Evolutionary conservation across 441 rosid genomes (phyloP).

Genomic region (Geranium incanum): DNA sequence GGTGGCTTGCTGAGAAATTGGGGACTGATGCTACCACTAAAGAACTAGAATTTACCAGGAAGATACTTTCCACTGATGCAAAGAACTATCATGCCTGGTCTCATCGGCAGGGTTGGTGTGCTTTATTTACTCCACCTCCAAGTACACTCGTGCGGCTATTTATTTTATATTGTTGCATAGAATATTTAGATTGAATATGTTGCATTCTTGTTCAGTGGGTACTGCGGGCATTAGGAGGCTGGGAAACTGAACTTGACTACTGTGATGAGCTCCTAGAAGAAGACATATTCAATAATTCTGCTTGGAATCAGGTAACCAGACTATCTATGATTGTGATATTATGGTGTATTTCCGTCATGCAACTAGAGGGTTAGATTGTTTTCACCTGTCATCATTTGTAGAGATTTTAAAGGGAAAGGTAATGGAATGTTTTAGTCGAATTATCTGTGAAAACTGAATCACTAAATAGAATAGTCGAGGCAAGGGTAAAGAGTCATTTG

Average conservation of each 20-base stretch:
- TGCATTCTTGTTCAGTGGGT: constrained; percentile 53
- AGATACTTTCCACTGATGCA: constrained; percentile 58
- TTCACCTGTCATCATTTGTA: background rate
- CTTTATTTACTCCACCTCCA: background rate
- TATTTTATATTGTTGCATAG: background rate
- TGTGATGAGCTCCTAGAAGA: constrained; percentile 67
- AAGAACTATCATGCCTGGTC: constrained; percentile 97
- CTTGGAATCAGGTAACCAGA: constrained; percentile 83
- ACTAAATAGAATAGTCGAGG: background rate
- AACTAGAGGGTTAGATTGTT: background rate
- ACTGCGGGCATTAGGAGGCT: constrained; percentile 71
- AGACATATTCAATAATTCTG: constrained; percentile 84
- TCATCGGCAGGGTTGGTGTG: constrained; percentile 74
- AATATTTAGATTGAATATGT: background rate
- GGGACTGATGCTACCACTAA: constrained; percentile 49
- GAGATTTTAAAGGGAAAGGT: background rate
- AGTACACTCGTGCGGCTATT: background rate
- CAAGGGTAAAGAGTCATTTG: background rate
- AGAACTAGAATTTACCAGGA: constrained; percentile 66
- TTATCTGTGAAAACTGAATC: background rate
- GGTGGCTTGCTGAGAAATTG: constrained; percentile 87
- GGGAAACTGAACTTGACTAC: constrained; percentile 83
- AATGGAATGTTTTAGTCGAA: background rate
- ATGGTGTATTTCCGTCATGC: background rate
- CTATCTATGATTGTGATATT: background rate